Base-by-base conservation (phyloP, 2,329 filamentous ascomycete species). In the Cordyceps militaris region DNA sequence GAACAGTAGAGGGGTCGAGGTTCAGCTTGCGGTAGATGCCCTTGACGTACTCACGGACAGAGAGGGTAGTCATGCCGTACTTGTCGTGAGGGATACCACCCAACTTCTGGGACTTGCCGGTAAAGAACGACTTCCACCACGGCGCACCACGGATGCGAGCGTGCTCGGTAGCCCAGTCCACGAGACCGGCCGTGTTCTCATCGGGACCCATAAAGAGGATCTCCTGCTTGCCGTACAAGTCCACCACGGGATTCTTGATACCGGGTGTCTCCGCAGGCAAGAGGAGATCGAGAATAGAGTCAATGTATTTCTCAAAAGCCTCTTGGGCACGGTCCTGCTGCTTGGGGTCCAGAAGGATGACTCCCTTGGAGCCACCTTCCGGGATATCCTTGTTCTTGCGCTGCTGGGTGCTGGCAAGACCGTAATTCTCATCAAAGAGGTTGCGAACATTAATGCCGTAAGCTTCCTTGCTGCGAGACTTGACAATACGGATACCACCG, bases 121-220 rank as follows among this genome's bases (percentile, higher is more conserved):
- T 99, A 81, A 99, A 99, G 83, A 99, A 99, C 0, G 94, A 99
- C 80, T 99, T 99, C 94, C 94, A 99, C 91, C 93, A 99, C 28
- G 91, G 91, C 4, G 94, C 94, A 47, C 91, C 91, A 65, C 94
- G 86, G 61, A 78, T 77, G 54, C 91, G 85, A 60, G 94, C 94
- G 72, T 99, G 94, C 73, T 94, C 87, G 1, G 94, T 99, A n/a
- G 94, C 94, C 94, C 94, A 99, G 74, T 99, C 86, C 53, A 99
- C 94, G 34, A 99, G 81, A 67, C 96, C 91, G 23, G 94, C 94
- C 1, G 94, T 99, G 76, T 99, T 99, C 84, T 99, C 94, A 65
- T 99, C 94, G 0, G 94, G 94, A 34, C 94, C 94, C 91, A 99
- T 89, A 80, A 99, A 99, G 23, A 99, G 79, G 61, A 99, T 99